Conservation (phyloP, 2,329 filamentous ascomycete genomes). For the Xylaria sp. region DNA sequence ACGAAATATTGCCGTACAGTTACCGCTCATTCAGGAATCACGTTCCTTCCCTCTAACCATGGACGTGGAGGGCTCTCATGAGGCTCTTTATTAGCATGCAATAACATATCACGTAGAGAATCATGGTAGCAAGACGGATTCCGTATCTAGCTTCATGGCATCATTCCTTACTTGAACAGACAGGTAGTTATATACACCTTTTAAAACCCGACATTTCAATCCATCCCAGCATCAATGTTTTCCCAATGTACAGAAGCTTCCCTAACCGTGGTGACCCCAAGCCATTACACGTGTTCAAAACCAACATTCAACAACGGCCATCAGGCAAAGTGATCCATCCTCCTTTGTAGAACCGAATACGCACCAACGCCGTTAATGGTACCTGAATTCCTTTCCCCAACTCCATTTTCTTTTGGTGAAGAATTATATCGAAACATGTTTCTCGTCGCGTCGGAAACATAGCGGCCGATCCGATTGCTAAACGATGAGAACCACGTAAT, state of each 20-base stretch:
- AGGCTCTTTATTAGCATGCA: background rate
- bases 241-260: background rate
- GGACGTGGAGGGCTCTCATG: background rate
- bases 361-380: slow-evolving; percentile 17
- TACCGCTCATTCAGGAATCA: no score
- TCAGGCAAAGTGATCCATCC: slow-evolving; percentile 1
- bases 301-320: slow-evolving; percentile 10
- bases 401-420: slow-evolving; percentile 4
- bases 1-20: no score
- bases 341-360: slow-evolving; percentile 4
- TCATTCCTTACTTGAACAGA: background rate
- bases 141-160: slow-evolving; percentile 5
- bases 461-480: background rate
- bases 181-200: slow-evolving; percentile 1
- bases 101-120: background rate
- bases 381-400: slow-evolving; percentile 18
- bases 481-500: slow-evolving; percentile 2
- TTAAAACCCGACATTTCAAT: slow-evolving; percentile 10
- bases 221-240: background rate
- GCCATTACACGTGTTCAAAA: slow-evolving; percentile 14
- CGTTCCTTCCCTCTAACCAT: background rate
- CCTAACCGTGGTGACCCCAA: slow-evolving; percentile 1
- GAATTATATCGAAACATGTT: slow-evolving; percentile 3
- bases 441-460: slow-evolving; percentile 2
- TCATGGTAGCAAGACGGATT: background rate